Evolutionary conservation across 495 filamentous ascomycete species (phyloP).

Genomic region (Aspergillus carlsbadensis): DNA sequence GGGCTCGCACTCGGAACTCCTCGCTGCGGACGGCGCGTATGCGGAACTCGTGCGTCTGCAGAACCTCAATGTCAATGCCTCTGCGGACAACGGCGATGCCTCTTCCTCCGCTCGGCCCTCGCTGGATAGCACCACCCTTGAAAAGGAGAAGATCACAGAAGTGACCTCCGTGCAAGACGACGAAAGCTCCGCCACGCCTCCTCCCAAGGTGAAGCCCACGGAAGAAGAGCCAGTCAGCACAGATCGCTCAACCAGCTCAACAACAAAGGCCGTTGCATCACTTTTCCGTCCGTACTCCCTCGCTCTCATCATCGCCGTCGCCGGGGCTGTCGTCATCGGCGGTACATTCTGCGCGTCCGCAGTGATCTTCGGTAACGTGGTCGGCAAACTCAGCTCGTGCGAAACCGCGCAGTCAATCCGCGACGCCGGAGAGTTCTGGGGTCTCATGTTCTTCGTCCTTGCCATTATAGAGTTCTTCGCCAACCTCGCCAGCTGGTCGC

Average conservation of each 20-base stretch:
- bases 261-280: neutral
- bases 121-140: neutral
- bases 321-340: conserved; percentile 32
- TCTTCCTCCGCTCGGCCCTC: neutral
- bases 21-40: conserved; percentile 18
- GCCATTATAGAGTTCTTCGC: conserved; percentile 51
- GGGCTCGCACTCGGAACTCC: conserved; percentile 41
- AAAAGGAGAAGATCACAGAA: conserved; percentile 1
- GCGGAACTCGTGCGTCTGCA: conserved; percentile 19
- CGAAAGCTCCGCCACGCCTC: neutral
- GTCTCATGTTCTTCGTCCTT: conserved; percentile 56
- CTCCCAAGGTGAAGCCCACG: neutral
- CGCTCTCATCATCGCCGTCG: neutral
- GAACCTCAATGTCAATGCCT: conserved; percentile 12
- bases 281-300: conserved; percentile 11
- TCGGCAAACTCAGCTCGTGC: conserved; percentile 43
- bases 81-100: neutral
- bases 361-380: conserved; percentile 50
- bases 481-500: conserved; percentile 44
- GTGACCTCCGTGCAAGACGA: conserved; percentile 1
- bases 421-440: conserved; percentile 44
- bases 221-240: neutral
- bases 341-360: conserved; percentile 47
- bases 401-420: conserved; percentile 30
- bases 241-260: conserved; percentile 1